Conservation (phyloP, 2,329 filamentous ascomycete species). For the Teratosphaeria pseudoeucalypti region DNA sequence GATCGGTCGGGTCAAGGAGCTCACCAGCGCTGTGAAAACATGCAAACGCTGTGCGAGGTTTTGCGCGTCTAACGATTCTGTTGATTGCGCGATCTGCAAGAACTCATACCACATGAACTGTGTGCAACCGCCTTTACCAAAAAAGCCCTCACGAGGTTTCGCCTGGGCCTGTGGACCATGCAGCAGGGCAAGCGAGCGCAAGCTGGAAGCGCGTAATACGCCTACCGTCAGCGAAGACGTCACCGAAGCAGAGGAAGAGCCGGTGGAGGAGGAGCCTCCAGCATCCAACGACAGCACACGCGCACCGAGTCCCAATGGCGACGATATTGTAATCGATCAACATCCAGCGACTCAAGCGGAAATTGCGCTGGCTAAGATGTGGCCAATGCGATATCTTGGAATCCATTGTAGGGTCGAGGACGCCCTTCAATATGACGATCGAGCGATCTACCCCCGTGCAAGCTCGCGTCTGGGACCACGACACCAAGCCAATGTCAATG, state of each 20-base stretch:
- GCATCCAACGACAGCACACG: constrained; percentile 53
- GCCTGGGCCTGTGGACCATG: constrained; percentile 96
- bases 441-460: constrained; percentile 83
- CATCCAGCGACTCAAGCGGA: constrained; percentile 68
- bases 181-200: constrained; percentile 88
- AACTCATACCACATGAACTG: constrained; percentile 99
- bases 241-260: constrained; percentile 49
- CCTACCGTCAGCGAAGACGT: constrained; percentile 52
- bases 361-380: constrained; percentile 82
- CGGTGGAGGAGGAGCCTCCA: constrained; percentile 47
- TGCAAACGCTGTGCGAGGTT: constrained; percentile 89
- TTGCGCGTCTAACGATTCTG: constrained; percentile 90
- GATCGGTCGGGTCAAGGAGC: constrained; percentile 83
- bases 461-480: constrained; percentile 84
- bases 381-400: constrained; percentile 92
- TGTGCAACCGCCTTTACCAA: constrained; percentile 79
- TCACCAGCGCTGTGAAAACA: constrained; percentile 89
- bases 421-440: constrained; percentile 90
- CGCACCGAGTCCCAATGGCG: constrained; percentile 35
- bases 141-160: constrained; percentile 94
- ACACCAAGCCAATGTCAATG: constrained; percentile 75
- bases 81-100: constrained; percentile 90
- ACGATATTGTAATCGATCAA: constrained; percentile 46
- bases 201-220: constrained; percentile 79
- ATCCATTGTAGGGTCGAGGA: constrained; percentile 94